These are phyloP conservation scores for Mycena galericulata DNA, from an alignment of 768 basidiomycete genomes.

Conservation along the genomic window DNA sequence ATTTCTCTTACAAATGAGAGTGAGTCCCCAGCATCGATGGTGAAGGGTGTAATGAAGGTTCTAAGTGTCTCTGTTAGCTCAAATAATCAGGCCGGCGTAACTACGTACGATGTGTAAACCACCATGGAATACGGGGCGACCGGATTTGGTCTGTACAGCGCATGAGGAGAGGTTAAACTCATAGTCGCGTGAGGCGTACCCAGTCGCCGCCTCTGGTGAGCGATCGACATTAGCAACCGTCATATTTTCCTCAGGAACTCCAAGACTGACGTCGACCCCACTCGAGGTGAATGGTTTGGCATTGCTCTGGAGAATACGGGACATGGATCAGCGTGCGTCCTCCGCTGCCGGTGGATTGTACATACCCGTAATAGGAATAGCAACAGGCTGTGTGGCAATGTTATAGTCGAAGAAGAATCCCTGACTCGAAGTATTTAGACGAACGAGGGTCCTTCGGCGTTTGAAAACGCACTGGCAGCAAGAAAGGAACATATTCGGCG, in stretches of 20 bases:
- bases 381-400: conserved; percentile 40
- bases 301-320: conserved; percentile 48
- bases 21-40: conserved; percentile 53
- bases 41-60: conserved; percentile 55
- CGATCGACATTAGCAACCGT: neutral
- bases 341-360: neutral
- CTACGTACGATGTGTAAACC: conserved; percentile 60
- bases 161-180: neutral
- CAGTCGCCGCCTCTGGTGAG: conserved; percentile 15
- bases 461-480: conserved; percentile 37
- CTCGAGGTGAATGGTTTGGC: conserved; percentile 50
- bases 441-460: neutral
- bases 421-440: conserved; percentile 30
- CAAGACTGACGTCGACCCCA: conserved; percentile 52
- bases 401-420: conserved; percentile 54
- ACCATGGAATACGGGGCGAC: conserved; percentile 63
- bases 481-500: conserved; percentile 36
- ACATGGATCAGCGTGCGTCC: neutral
- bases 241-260: neutral
- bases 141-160: conserved; percentile 61
- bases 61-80: conserved; percentile 44
- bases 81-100: too few relatives aligned
- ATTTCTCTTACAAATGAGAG: conserved; percentile 44
- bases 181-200: neutral
- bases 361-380: conserved; percentile 50